Conservation (phyloP, 192 early-diverging fungal genomes). For the Backusella morwellensis region DNA sequence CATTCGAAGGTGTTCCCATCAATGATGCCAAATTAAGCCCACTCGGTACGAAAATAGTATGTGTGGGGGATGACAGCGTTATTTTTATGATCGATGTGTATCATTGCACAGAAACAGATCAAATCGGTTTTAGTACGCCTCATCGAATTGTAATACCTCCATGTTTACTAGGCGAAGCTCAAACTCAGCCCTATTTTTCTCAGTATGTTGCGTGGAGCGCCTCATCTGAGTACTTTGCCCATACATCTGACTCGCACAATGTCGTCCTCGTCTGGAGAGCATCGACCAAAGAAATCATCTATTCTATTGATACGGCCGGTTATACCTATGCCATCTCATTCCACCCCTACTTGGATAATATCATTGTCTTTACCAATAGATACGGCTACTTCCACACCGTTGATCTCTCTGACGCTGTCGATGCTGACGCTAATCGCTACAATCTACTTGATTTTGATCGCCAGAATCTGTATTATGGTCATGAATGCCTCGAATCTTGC, state of each 20-base stretch:
- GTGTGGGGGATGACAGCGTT: conserved; percentile 38
- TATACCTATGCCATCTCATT: conserved; percentile 38
- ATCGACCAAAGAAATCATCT: conserved; percentile 36
- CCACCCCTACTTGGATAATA: conserved; percentile 38
- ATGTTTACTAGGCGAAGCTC: neutral
- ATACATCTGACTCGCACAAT: conserved; percentile 42
- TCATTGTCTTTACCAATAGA: conserved; percentile 46
- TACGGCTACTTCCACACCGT: conserved; percentile 52
- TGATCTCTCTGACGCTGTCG: conserved; percentile 30
- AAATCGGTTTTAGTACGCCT: conserved; percentile 9
- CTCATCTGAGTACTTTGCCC: conserved; percentile 44
- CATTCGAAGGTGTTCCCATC: conserved; percentile 25
- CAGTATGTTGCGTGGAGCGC: conserved; percentile 47
- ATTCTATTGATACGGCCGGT: conserved; percentile 41
- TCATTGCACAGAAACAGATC: conserved; percentile 15
- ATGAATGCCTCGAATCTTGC: neutral
- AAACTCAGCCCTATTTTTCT: conserved; percentile 24
- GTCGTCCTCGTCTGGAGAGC: conserved; percentile 44
- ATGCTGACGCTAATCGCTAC: conserved; percentile 7
- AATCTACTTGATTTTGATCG: conserved; percentile 17
- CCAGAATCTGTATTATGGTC: neutral
- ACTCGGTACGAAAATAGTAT: conserved; percentile 41
- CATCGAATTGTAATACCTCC: conserved; percentile 15
- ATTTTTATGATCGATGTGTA: conserved; percentile 35
- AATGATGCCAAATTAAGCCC: conserved; percentile 49